Percentiles rank a stretch among this genome's conserved stretches.
Conservation (phyloP, 2,329 filamentous ascomycete genomes). For the Annulohypoxylon truncatum region DNA sequence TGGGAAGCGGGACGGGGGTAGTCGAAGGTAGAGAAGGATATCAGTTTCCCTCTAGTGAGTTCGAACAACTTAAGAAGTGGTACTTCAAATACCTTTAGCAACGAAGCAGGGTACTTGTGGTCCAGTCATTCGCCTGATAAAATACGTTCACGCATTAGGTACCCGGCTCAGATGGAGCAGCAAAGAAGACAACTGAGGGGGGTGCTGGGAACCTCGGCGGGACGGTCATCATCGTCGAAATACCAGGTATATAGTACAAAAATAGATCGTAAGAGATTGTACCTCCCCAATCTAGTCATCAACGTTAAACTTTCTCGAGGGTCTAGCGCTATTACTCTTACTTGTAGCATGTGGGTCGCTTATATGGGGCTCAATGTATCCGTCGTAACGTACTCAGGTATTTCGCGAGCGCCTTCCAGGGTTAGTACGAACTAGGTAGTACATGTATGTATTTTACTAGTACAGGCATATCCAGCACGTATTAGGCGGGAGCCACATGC, state of each 20-base stretch:
- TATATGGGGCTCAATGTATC: slow-evolving; percentile 10
- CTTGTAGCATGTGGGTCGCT: slow-evolving; percentile 13
- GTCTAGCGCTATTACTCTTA: slow-evolving; percentile 20
- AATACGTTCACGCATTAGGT: slow-evolving; percentile 31
- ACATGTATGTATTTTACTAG: slow-evolving; percentile 7
- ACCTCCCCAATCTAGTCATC: slow-evolving; percentile 20
- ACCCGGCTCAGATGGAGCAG: slow-evolving; percentile 27
- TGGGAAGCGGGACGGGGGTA: slow-evolving; percentile 41
- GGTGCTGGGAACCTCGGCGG: slow-evolving; percentile 19
- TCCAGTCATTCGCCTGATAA: slow-evolving; percentile 35
- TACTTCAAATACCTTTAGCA: slow-evolving; percentile 16
- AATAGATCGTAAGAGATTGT: slow-evolving; percentile 22
- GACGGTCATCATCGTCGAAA: slow-evolving; percentile 5
- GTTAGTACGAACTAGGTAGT: slow-evolving; percentile 16
- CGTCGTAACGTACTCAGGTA: neutral
- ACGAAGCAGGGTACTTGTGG: slow-evolving; percentile 17
- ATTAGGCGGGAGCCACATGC: slow-evolving; percentile 34
- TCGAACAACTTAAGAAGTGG: neutral
- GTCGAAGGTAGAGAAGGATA: slow-evolving; percentile 29
- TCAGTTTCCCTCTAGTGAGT: slow-evolving; percentile 6
- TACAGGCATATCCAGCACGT: slow-evolving; percentile 7
- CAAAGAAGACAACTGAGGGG: slow-evolving; percentile 1
- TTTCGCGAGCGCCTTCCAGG: slow-evolving; percentile 11
- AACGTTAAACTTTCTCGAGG: slow-evolving; percentile 29
- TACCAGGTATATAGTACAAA: slow-evolving; percentile 23